Base-by-base conservation (phyloP, 495 filamentous ascomycete species). In the Xylaria acuta region DNA sequence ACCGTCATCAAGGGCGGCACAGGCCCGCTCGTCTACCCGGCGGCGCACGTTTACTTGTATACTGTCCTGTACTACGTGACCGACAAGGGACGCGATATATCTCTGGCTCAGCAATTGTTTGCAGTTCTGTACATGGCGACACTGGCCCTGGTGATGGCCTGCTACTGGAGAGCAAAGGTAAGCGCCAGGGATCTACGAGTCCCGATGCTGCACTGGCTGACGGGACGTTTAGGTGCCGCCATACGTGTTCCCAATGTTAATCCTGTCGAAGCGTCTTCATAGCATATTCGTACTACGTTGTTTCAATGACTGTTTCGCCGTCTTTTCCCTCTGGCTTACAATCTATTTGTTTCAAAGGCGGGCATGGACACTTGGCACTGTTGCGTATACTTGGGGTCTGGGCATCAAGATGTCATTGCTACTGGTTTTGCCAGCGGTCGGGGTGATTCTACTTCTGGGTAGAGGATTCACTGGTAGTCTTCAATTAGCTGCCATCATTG, bases 221-320 rank as follows among this genome's bases (percentile, higher is more conserved):
- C 22, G n/a, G 18, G 2, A 32, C n/a, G 2, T 47, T 20, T 67
- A 93, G 92, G 94, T 90, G 38, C 96, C 96, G 7, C 92, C 93
- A 4, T 98, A 97, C 78, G 81, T 98, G 51, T 92, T 97, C 70
- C 94, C 93, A 3, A 86, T 98, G 30, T 89, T 99, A 40, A 86
- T 96, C 45, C 85, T 97, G 49, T 97, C 95, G 67, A 98, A 98
- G 79, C 88, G 96, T 8, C 84, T 98, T 36, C 96, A 99, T 80
- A 97, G 93, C 80, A 91, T 99, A 58, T 99, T 94, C 79, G 80
- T 99, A 70, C 86, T 99, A 68, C 91, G 96, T 22, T 89, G 94
- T 75, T 99, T 99, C 87, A 99, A 99, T 82, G 96, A 99, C 85
- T 91, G 93, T 69, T 92, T 97, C 75, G 93, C 95, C 9, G 86